Base-by-base conservation (phyloP, 352 stramenopile species). In the Phytophthora pini region DNA sequence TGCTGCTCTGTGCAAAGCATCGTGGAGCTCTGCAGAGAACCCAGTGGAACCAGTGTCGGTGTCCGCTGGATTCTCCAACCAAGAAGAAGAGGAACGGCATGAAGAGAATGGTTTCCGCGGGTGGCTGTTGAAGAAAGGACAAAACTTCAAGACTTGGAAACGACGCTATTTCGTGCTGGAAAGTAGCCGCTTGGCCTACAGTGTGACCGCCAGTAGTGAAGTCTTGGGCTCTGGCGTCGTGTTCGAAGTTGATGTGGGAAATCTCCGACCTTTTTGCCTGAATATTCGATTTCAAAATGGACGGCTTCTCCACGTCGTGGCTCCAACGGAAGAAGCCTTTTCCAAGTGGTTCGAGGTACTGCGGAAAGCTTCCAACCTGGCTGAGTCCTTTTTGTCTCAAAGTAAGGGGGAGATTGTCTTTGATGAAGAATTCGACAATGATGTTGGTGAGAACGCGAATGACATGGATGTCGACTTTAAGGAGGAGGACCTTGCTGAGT, bases 121-220 rank as follows among this genome's bases (percentile, higher is more conserved):
- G 20, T 96, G 86, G 86, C 72, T 96, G 1, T 56, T 93, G 48
- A 96, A 96, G 65, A 82, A 89, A 65, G 88, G 88, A 1, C 84
- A 94, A 55, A 77, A 84, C 44, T 86, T 94, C 53, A 92, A 93
- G 74, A 91, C 72, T 0, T 96, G 88, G 88, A 96, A 94, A 67
- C 72, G 80, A n/a, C 75, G 83, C 7, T 93, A 87, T 57, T 92
- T 96, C 39, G 68, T 85, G 17, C 74, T 96, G 43, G 68, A 85
- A 45, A 70, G 77, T n/a, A 90, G 79, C 13, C 76, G 79, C 10
- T 49, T 96, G 1, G 72, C 66, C 27, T 96, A 96, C 56, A 65
- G 54, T 54, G 64, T 59, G 11, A 66, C 57, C 20, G 57, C 68
- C 2, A 60, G 69, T 15, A 70, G 74, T 20, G 77, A 88, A 20